Evolutionary conservation across 2,329 filamentous ascomycete genomes (phyloP).

Genomic region (Mollisia scopiformis): DNA sequence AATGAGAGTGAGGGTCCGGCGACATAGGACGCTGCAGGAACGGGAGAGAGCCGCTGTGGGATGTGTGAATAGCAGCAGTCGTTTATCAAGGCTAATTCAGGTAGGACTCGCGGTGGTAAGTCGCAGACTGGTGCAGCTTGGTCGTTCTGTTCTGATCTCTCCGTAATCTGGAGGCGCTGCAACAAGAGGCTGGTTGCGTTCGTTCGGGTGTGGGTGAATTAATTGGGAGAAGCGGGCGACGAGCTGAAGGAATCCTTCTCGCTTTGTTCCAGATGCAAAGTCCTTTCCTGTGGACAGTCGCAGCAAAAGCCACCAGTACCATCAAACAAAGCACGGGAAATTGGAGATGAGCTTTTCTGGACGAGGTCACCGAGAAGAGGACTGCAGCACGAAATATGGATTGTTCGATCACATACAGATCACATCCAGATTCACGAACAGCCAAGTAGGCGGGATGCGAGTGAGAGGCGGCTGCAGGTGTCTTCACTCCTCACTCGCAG

Average conservation of each 20-base stretch:
- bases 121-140: neutral
- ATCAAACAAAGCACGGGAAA: neutral
- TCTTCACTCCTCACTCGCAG: neutral
- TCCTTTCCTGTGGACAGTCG: neutral
- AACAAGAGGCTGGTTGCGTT: neutral
- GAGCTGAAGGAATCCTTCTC: slow-evolving; percentile 6
- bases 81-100: neutral
- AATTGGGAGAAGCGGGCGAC: neutral
- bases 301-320: slow-evolving; percentile 3
- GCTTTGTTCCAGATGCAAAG: slow-evolving; percentile 19
- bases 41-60: neutral
- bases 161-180: too few species aligned
- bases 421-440: too few species aligned
- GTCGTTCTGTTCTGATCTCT: neutral
- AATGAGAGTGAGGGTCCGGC: neutral
- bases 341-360: neutral
- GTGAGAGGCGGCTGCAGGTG: neutral
- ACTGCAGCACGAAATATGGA: neutral
- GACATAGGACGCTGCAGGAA: slow-evolving; percentile 7
- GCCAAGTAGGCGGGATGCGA: neutral
- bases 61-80: too few species aligned
- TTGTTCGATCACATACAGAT: neutral
- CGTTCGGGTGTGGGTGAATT: neutral
- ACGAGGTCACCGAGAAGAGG: neutral
- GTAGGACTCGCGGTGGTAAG: neutral